Conservation (phyloP, 1,139 yeast genomes). For the Yarrowia galli region DNA sequence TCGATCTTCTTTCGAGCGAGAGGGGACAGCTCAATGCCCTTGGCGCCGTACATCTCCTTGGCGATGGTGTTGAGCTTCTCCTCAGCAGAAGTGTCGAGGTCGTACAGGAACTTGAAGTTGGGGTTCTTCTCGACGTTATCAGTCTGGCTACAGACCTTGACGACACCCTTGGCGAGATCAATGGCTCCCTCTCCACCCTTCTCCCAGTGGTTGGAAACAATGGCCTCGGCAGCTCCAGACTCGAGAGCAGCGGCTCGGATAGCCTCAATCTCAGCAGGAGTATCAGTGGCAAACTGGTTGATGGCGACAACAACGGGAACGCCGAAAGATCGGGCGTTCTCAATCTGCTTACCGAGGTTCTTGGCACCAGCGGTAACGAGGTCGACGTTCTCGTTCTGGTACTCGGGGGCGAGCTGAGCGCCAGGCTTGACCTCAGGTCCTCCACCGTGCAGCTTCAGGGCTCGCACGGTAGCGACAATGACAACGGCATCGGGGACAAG, state of each 20-base stretch:
- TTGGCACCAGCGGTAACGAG: constrained; percentile 84
- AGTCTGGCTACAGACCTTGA: constrained; percentile 62
- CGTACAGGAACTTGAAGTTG: constrained; percentile 76
- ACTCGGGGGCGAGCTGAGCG: constrained; percentile 84
- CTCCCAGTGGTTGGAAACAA: constrained; percentile 97
- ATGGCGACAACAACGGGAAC: constrained; percentile 96
- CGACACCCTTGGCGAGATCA: constrained; percentile 84
- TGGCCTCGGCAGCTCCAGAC: constrained; percentile 96
- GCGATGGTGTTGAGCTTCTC: constrained; percentile 86
- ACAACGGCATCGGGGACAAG: constrained; percentile 90
- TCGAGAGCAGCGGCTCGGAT: constrained; percentile 82
- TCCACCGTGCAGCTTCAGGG: constrained; percentile 97
- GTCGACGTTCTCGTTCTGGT: constrained; percentile 84
- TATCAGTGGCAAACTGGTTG: constrained; percentile 87
- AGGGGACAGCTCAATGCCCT: constrained; percentile 82
- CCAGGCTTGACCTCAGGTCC: constrained; percentile 99
- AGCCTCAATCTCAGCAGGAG: constrained; percentile 81
- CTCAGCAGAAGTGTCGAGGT: constrained; percentile 73
- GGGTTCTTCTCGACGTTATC: constrained; percentile 54
- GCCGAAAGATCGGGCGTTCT: constrained; percentile 85
- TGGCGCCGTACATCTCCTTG: constrained; percentile 92
- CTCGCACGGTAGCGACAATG: constrained; percentile 96
- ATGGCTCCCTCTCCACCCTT: constrained; percentile 97
- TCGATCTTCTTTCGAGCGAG: constrained; percentile 86
- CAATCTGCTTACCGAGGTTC: constrained; percentile 89